Base-by-base conservation (phyloP, 768 basidiomycete genomes). In the Leccinum longicurvipes region DNA sequence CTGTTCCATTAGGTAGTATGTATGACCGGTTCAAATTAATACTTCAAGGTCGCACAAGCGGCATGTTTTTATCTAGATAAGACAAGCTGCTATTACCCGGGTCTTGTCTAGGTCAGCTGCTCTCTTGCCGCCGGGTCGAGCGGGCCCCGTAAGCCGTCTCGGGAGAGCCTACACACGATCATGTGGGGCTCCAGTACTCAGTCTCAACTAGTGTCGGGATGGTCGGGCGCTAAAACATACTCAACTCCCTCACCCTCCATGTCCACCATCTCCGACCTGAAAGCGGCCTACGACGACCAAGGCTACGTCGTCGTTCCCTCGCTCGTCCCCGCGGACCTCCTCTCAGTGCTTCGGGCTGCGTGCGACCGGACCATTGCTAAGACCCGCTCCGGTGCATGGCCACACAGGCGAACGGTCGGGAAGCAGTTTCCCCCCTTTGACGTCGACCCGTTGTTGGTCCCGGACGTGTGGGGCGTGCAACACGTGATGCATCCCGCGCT, bases 381-480 rank as follows among this genome's bases (percentile, higher is more conserved):
- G 27, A 86, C 87, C 0, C 82, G 89, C 5, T 50, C 73, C 0
- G 87, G 87, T 2, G 57, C 66, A 3, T 91, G 89, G 89, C 73
- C 80, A 0, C 76, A 85, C 60, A 76, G 87, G 4, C 80, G 89
- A 32, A 84, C 82, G 0, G 86, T 91, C 17, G 89, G 90, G 1
- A 86, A 84, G 57, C 87, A 89, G 67, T 91, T 91, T 58, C 88
- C 89, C 3, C 89, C 89, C 0, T 91, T 78, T 61, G 83, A 78
- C 51, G 70, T 79, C 29, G 74, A 45, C 23, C 62, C 39, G 15
- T 39, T 19, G 36, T 39, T 39, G 0, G 70, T 81, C 50, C 79
- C 82, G 2, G 89, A 91, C 68, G 81, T 85, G 0, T 91, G 89
- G 89, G 90, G 89, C 2, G 82, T 90, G 2, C 89, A 91, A 60